Evolutionary conservation across 257 asterid genomes (phyloP).

Genomic region (Nicotiana tomentosiformis): DNA sequence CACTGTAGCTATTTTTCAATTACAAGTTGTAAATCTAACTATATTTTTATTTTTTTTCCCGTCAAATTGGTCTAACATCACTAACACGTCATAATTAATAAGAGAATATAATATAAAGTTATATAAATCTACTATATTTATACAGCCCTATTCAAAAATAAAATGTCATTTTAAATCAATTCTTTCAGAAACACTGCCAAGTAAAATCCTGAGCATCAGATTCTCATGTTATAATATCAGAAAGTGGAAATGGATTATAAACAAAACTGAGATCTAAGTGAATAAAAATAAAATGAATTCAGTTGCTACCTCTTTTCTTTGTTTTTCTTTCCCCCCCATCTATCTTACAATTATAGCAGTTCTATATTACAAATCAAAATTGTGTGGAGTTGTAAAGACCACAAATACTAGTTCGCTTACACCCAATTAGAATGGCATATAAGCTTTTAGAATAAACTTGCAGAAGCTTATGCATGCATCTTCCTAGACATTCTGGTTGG

Average conservation of each 20-base stretch:
- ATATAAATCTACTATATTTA: too few species aligned
- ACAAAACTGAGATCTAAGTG: neutral
- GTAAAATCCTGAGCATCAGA: neutral
- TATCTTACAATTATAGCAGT: slow-evolving; percentile 36
- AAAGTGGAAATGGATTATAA: neutral
- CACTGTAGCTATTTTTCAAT: too few species aligned
- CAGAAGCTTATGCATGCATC: slow-evolving; percentile 12
- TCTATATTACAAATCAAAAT: slow-evolving; percentile 56
- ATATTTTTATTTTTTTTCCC: too few species aligned
- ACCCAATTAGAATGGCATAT: slow-evolving; percentile 18
- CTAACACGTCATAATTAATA: too few species aligned
- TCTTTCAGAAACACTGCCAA: neutral
- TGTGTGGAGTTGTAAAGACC: slow-evolving; percentile 30
- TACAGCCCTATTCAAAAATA: neutral
- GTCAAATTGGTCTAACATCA: too few species aligned
- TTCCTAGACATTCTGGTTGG: slow-evolving; percentile 11
- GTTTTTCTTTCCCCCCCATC: slow-evolving; percentile 11
- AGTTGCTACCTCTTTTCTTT: neutral
- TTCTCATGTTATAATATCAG: neutral
- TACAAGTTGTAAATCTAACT: too few species aligned
- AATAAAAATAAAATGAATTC: neutral
- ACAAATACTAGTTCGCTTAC: slow-evolving; percentile 25
- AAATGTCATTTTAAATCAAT: neutral
- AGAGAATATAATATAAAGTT: too few species aligned
- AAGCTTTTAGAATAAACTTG: slow-evolving; percentile 23